phyloP scores from a whole-genome alignment of 371 early-diverging fungal genomes.

The Fennellomyces sp. region DNA sequence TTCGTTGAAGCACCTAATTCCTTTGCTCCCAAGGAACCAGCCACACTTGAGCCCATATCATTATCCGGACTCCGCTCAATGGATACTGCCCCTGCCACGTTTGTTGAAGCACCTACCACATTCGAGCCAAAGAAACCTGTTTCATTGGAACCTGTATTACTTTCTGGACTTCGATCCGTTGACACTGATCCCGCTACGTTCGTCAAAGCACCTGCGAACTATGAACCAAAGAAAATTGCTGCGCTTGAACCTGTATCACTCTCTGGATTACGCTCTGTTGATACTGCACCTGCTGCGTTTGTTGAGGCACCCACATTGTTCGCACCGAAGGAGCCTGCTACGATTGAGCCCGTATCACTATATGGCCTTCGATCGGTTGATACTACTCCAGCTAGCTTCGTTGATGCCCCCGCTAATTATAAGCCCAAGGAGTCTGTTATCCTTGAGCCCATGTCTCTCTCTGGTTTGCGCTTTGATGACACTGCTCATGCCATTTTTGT shows the following conservation, averaged over 20 bases:
- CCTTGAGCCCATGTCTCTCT: neutral
- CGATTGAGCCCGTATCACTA: too few species aligned
- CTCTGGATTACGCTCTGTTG: neutral
- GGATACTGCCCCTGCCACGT: neutral
- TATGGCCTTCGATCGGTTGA: too few species aligned
- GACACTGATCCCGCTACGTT: neutral
- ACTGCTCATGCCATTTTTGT: neutral
- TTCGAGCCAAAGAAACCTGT: too few species aligned
- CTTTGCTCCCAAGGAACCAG: neutral
- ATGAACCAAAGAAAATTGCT: neutral
- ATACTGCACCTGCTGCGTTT: neutral
- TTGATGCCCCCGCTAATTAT: too few species aligned
- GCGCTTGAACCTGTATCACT: neutral
- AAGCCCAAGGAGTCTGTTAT: neutral
- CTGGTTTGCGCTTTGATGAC: neutral
- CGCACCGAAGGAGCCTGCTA: neutral
- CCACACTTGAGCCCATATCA: neutral
- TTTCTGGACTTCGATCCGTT: neutral
- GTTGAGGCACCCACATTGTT: neutral
- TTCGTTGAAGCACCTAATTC: neutral
- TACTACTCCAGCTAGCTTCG: too few species aligned
- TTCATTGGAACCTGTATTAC: neutral
- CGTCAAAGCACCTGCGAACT: too few species aligned
- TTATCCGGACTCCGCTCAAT: neutral
- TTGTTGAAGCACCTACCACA: constrained; percentile 1